phyloP scores from a whole-genome alignment of 2,329 filamentous ascomycete genomes.

The Nigrospora sphaerica region DNA sequence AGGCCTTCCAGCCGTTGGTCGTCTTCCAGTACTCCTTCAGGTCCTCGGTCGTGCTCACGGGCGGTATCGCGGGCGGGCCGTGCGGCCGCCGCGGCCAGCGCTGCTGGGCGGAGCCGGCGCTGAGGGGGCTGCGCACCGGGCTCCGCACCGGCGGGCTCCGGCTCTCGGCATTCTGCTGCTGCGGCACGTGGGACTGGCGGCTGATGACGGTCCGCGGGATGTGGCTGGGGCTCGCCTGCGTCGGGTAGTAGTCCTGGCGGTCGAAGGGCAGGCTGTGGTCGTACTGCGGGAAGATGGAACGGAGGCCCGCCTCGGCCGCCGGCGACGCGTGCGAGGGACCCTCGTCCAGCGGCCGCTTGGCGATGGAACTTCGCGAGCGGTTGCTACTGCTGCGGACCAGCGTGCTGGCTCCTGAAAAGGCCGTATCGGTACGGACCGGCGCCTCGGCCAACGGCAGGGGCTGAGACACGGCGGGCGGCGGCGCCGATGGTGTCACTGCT shows the following conservation, averaged over 20 bases:
- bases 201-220: slow-evolving; percentile 61
- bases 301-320: slow-evolving; percentile 33
- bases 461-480: slow-evolving; percentile 22
- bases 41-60: slow-evolving; percentile 51
- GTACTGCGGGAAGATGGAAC: slow-evolving; percentile 72
- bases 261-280: slow-evolving; percentile 60
- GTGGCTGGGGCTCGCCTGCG: slow-evolving; percentile 54
- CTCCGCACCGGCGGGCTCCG: slow-evolving; percentile 20
- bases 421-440: slow-evolving; percentile 40
- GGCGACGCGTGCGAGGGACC: slow-evolving; percentile 15
- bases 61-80: slow-evolving; percentile 38
- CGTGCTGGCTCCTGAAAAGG: slow-evolving; percentile 43
- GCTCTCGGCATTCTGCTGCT: slow-evolving; percentile 15
- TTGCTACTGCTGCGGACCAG: slow-evolving; percentile 42
- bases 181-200: slow-evolving; percentile 51
- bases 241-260: slow-evolving; percentile 65
- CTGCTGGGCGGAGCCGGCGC: slow-evolving; percentile 16
- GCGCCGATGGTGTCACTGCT: slow-evolving; percentile 13
- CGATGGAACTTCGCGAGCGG: slow-evolving; percentile 48
- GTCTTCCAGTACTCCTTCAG: slow-evolving; percentile 62
- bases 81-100: slow-evolving; percentile 23
- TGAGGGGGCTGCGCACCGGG: slow-evolving; percentile 23
- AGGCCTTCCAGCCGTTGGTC: slow-evolving; percentile 62
- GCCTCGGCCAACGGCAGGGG: slow-evolving; percentile 33
- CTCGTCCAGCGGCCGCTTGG: slow-evolving; percentile 41